Evolutionary conservation across 2,329 filamentous ascomycete species (phyloP).

Genomic region (Cladosporium cucumerinum): DNA sequence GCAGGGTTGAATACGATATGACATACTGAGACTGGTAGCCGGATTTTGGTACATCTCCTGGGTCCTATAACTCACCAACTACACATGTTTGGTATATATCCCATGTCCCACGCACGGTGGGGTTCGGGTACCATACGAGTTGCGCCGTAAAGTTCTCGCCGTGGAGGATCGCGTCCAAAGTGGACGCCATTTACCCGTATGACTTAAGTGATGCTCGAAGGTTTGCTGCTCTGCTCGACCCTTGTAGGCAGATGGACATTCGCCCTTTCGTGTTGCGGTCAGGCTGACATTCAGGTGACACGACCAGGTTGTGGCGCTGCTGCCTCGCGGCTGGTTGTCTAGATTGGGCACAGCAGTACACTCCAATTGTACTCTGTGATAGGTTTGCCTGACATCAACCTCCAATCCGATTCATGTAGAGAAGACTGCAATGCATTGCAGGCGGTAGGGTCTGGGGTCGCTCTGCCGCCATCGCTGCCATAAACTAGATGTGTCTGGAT

Average conservation of each 20-base stretch:
- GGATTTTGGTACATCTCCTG: background rate
- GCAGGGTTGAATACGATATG: background rate
- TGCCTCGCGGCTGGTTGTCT: background rate
- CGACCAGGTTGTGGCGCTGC: background rate
- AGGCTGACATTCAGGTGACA: background rate
- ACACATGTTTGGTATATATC: slow-evolving; percentile 1
- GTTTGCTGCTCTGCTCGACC: background rate
- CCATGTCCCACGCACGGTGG: background rate
- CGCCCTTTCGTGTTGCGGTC: background rate
- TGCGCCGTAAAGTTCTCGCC: background rate
- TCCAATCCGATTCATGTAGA: background rate
- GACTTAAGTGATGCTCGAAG: background rate
- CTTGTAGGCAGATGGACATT: background rate
- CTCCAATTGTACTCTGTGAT: background rate
- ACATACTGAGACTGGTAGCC: background rate
- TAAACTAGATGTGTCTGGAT: background rate
- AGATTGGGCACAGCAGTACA: background rate
- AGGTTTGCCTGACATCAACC: background rate
- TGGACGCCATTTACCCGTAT: background rate
- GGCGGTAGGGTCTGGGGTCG: too few relatives aligned
- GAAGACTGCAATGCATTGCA: background rate
- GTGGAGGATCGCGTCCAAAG: background rate
- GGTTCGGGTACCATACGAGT: background rate
- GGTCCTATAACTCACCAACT: background rate
- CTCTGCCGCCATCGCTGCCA: too few relatives aligned